Percentiles rank a stretch among this genome's conserved stretches.
These are phyloP conservation scores for Cokeromyces recurvatus DNA, from an alignment of 371 early-diverging fungal species.

Conservation along the genomic window DNA sequence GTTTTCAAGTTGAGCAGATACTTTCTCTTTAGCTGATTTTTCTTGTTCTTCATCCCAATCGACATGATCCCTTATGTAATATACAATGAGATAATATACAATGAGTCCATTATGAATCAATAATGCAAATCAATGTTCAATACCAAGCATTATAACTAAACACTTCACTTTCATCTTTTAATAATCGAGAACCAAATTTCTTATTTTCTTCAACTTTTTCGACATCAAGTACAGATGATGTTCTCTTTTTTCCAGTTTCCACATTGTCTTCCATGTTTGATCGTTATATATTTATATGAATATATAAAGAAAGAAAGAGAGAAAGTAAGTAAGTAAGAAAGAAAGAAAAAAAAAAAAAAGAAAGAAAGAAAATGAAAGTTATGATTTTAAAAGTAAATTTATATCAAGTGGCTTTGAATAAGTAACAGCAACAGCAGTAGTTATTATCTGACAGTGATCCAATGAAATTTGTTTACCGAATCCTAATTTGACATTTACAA, in stretches of 20 bases:
- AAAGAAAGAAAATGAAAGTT: no score
- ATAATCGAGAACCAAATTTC: conserved; percentile 64
- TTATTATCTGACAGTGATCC: no score
- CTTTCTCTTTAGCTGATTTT: conserved; percentile 39
- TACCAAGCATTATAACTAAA: conserved; percentile 82
- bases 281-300: no score
- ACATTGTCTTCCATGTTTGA: no score
- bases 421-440: no score
- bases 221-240: conserved; percentile 36
- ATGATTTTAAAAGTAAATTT: no score
- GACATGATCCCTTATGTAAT: conserved; percentile 68
- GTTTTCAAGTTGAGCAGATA: conserved; percentile 27
- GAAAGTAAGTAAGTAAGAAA: no score
- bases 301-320: no score
- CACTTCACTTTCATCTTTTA: conserved; percentile 58
- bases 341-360: no score
- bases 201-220: conserved; percentile 5
- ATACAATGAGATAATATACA: background rate
- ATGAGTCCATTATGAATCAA: background rate
- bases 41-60: conserved; percentile 77
- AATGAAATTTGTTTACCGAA: no score
- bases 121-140: background rate
- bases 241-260: conserved; percentile 27
- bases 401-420: no score
- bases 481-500: no score